Evolutionary conservation across 371 early-diverging fungal species (phyloP).

Genomic region (Capniomyces stellatus): DNA sequence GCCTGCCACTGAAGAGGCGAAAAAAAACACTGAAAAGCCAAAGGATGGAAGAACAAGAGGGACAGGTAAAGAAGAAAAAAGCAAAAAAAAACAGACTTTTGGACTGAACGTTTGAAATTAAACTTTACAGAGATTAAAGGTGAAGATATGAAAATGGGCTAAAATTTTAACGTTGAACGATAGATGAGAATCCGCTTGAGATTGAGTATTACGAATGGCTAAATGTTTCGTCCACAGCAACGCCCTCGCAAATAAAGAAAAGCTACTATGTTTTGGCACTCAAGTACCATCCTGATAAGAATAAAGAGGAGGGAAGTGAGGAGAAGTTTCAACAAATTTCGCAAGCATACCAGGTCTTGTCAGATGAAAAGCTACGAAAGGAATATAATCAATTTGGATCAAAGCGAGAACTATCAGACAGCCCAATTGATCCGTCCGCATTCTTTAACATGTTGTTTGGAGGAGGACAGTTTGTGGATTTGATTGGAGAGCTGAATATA

Average conservation of each 20-base stretch:
- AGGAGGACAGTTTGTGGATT: constrained; percentile 79
- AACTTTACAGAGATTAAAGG: too few relatives aligned
- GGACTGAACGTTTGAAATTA: too few relatives aligned
- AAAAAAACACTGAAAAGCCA: too few relatives aligned
- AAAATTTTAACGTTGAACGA: too few relatives aligned
- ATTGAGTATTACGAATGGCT: constrained; percentile 80
- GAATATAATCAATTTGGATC: constrained; percentile 72
- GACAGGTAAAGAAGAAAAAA: too few relatives aligned
- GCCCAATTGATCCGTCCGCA: constrained; percentile 64
- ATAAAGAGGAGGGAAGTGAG: constrained; percentile 67
- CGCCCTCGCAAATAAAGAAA: constrained; percentile 80
- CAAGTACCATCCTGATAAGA: constrained; percentile 93
- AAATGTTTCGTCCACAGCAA: constrained; percentile 62
- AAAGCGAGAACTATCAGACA: constrained; percentile 44
- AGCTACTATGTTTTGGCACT: constrained; percentile 81
- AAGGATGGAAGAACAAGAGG: too few relatives aligned
- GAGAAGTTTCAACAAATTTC: constrained; percentile 86
- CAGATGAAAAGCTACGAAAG: constrained; percentile 66
- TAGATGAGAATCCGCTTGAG: constrained; percentile 43
- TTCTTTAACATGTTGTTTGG: constrained; percentile 92
- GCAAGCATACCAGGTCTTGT: constrained; percentile 85
- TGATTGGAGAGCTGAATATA: constrained; percentile 93
- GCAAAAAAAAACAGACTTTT: too few relatives aligned
- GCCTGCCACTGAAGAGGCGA: too few relatives aligned
- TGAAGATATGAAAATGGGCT: too few relatives aligned